Conservation (phyloP, 345 rosid genomes). For the Cardamine chenopodiifolia region DNA sequence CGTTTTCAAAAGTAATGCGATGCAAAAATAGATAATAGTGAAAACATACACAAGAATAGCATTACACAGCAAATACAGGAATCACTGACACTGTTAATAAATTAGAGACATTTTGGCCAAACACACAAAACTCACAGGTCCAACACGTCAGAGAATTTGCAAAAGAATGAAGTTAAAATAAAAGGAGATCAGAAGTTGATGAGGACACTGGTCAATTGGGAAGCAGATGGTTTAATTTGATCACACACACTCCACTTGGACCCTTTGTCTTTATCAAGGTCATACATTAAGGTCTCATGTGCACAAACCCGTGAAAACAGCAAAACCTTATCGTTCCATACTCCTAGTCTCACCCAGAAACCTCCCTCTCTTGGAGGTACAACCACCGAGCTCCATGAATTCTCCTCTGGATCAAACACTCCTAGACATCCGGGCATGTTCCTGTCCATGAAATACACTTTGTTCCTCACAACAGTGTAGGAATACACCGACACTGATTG, state of each 20-base stretch:
- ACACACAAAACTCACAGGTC: neutral
- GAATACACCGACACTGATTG: conserved; percentile 78
- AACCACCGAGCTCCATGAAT: conserved; percentile 65
- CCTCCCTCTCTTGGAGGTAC: conserved; percentile 77
- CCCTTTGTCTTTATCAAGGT: conserved; percentile 65
- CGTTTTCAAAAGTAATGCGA: neutral
- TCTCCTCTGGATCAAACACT: conserved; percentile 61
- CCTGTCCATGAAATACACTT: conserved; percentile 89
- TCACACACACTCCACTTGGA: conserved; percentile 73
- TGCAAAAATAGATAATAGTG: neutral
- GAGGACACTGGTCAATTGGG: conserved; percentile 51
- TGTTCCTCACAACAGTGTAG: conserved; percentile 66
- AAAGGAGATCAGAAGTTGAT: conserved; percentile 21
- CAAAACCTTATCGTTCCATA: conserved; percentile 64
- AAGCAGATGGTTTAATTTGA: conserved; percentile 67
- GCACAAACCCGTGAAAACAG: conserved; percentile 64
- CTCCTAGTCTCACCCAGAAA: conserved; percentile 66
- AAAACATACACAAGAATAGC: neutral
- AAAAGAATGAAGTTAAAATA: conserved; percentile 21
- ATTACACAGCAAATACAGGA: neutral
- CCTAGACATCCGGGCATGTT: conserved; percentile 71
- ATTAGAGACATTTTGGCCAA: conserved; percentile 3
- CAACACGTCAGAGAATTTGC: conserved; percentile 3
- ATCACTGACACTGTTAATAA: neutral
- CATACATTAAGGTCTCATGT: conserved; percentile 61